Evolutionary conservation across 2,329 filamentous ascomycete species (phyloP).

Genomic region (Pseudocercospora fijiensis): DNA sequence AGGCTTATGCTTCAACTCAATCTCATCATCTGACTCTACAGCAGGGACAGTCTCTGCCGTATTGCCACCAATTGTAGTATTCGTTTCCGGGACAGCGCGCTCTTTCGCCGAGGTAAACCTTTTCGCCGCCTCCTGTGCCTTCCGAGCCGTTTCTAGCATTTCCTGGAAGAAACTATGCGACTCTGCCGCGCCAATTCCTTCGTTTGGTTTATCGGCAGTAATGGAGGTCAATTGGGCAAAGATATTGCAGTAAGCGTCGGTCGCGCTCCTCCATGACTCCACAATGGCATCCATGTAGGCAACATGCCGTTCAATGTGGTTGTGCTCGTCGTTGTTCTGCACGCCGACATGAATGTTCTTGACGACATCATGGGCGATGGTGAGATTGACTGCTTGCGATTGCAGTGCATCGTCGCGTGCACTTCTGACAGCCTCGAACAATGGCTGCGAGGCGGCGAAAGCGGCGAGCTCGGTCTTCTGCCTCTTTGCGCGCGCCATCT

Average conservation of each 20-base stretch:
- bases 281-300: constrained; percentile 32
- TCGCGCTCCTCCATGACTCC: constrained; percentile 33
- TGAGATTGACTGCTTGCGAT: constrained; percentile 28
- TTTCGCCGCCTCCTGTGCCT: constrained; percentile 25
- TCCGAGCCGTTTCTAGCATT: constrained; percentile 26
- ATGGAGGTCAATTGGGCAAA: constrained; percentile 31
- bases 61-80: neutral
- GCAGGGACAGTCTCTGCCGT: neutral
- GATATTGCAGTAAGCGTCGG: constrained; percentile 31
- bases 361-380: constrained; percentile 30
- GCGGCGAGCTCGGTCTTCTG: constrained; percentile 30
- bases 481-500: constrained; percentile 23
- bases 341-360: constrained; percentile 33
- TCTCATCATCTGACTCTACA: neutral
- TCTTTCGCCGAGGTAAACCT: constrained; percentile 18
- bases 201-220: constrained; percentile 29
- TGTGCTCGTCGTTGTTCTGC: constrained; percentile 25
- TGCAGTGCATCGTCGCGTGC: constrained; percentile 23
- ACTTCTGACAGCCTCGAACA: constrained; percentile 33
- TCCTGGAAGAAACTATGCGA: constrained; percentile 29
- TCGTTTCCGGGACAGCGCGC: neutral
- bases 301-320: constrained; percentile 26
- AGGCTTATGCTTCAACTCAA: neutral
- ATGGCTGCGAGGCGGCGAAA: constrained; percentile 34
- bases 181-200: constrained; percentile 26